phyloP scores from a whole-genome alignment of 2,329 filamentous ascomycete genomes.

The Colletotrichum sp. region DNA sequence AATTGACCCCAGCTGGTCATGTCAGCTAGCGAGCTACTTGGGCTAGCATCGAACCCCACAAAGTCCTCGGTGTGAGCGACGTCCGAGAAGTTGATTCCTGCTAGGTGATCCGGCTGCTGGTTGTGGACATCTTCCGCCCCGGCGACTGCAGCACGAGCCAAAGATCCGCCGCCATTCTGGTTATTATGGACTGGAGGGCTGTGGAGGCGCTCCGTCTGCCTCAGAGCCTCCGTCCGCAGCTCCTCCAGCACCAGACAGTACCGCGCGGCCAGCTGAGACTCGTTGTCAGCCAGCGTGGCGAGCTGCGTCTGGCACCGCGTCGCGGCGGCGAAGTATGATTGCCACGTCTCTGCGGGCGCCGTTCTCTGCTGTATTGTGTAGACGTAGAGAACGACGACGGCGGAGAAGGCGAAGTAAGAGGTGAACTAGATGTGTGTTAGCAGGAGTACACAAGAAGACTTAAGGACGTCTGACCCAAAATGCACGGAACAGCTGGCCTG shows the following conservation, averaged over 20 bases:
- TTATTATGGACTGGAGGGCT: background rate
- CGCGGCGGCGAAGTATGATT: slow-evolving; percentile 38
- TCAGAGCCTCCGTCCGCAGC: slow-evolving; percentile 10
- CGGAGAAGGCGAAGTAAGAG: slow-evolving; percentile 50
- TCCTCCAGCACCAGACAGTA: slow-evolving; percentile 48
- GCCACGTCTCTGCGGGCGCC: slow-evolving; percentile 29
- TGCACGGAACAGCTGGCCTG: slow-evolving; percentile 39
- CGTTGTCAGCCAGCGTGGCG: slow-evolving; percentile 37
- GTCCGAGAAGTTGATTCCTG: background rate
- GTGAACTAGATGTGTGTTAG: slow-evolving; percentile 28
- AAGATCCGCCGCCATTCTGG: background rate
- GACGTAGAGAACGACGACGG: slow-evolving; percentile 49
- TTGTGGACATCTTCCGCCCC: background rate
- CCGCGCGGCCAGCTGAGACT: slow-evolving; percentile 41
- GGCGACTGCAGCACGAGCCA: background rate
- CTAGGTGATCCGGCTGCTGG: background rate
- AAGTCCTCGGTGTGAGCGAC: background rate
- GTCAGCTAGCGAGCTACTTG: slow-evolving; percentile 7
- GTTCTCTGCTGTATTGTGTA: slow-evolving; percentile 44
- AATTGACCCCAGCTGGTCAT: slow-evolving; percentile 24
- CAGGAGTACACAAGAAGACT: accelerated
- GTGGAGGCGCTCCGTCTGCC: slow-evolving; percentile 10
- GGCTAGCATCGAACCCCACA: slow-evolving; percentile 12
- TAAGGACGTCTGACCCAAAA: slow-evolving; percentile 39
- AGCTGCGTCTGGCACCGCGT: slow-evolving; percentile 45